phyloP scores from a whole-genome alignment of 2,329 filamentous ascomycete species.

The Myriosclerotinia duriaeana region DNA sequence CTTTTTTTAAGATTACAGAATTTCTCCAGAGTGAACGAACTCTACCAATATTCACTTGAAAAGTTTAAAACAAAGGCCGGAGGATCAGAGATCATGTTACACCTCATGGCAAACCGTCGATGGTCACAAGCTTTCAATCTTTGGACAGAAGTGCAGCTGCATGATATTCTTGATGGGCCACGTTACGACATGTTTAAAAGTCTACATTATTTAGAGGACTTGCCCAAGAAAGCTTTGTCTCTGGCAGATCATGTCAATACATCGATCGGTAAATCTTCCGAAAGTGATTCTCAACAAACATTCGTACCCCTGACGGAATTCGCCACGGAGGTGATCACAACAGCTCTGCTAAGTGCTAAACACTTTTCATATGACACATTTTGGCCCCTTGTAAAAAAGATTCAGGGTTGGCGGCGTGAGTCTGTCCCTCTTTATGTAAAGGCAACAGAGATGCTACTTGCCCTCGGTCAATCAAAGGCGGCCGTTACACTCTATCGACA shows the following conservation, averaged over 20 bases:
- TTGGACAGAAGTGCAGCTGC: conserved; percentile 29
- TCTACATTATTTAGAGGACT: conserved; percentile 9
- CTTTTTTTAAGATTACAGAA: conserved; percentile 47
- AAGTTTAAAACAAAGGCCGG: conserved; percentile 30
- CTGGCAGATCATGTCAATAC: conserved; percentile 28
- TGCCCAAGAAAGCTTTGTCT: conserved; percentile 6
- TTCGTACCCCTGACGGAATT: conserved; percentile 25
- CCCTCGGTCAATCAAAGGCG: conserved; percentile 28
- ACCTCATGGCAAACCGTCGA: conserved; percentile 29
- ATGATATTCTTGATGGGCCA: conserved; percentile 11
- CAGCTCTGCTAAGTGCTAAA: conserved; percentile 27
- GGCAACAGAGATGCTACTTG: conserved; percentile 29
- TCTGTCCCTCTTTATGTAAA: conserved; percentile 29
- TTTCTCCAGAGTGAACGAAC: conserved; percentile 40
- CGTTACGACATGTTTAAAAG: conserved; percentile 27
- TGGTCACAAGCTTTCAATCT: conserved; percentile 35
- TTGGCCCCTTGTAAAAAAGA: conserved; percentile 28
- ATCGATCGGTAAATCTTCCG: not conserved
- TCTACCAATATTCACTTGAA: conserved; percentile 30
- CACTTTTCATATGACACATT: conserved; percentile 27
- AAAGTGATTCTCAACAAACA: not conserved
- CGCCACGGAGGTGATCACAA: conserved; percentile 27
- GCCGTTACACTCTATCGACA: conserved; percentile 34
- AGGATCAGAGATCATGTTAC: conserved; percentile 33
- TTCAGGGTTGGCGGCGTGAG: conserved; percentile 32